Conservation (phyloP, 345 rosid genomes). For the Hypericum androsaemum region DNA sequence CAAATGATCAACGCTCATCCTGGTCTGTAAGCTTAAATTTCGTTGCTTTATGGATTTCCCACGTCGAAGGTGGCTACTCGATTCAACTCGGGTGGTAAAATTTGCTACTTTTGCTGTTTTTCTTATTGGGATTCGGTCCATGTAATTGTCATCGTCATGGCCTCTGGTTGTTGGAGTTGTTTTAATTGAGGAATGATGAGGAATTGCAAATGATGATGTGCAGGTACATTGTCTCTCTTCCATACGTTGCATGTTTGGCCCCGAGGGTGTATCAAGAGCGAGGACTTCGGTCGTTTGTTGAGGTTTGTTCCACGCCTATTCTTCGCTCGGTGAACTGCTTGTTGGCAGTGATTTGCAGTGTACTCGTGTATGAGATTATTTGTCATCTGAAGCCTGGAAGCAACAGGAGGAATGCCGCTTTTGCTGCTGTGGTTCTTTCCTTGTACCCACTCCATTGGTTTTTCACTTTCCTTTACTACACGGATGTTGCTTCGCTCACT, state of each 20-base stretch:
- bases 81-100: no score
- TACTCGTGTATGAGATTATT: constrained; percentile 59
- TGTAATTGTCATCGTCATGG: background rate
- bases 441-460: constrained; percentile 91
- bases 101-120: no score
- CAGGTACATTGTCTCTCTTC: constrained; percentile 92
- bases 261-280: constrained; percentile 44
- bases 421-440: constrained; percentile 46
- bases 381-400: constrained; percentile 46
- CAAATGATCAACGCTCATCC: no score
- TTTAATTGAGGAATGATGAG: constrained; percentile 17
- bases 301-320: constrained; percentile 46
- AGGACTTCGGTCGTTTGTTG: constrained; percentile 29
- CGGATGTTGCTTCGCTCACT: constrained; percentile 86
- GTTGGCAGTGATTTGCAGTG: constrained; percentile 65
- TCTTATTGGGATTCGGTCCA: no score
- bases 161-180: background rate
- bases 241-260: constrained; percentile 56
- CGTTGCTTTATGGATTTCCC: no score
- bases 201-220: constrained; percentile 21
- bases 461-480: constrained; percentile 86
- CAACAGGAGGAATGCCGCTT: constrained; percentile 45
- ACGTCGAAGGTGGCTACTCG: no score
- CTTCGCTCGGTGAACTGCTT: constrained; percentile 60
- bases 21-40: no score